These are phyloP conservation scores for Lolium rigidum DNA, from an alignment of 176 grass and related monocot genomes.

Conservation along the genomic window DNA sequence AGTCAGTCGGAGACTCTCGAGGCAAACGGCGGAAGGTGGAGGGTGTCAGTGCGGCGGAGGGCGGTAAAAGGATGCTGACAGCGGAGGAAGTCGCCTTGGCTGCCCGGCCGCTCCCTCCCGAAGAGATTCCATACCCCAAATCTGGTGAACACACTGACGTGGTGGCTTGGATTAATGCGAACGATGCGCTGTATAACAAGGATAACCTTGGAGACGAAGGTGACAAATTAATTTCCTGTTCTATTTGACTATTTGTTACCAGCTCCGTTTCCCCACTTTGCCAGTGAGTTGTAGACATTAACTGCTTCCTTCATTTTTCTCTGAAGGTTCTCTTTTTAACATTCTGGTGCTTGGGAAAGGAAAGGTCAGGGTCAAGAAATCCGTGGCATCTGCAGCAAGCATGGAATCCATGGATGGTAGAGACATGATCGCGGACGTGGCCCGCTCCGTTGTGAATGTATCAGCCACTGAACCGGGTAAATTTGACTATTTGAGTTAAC, in stretches of 20 bases:
- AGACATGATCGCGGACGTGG: background rate
- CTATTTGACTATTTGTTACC: background rate
- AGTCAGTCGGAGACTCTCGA: background rate
- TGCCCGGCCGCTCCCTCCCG: background rate
- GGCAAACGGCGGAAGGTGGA: background rate
- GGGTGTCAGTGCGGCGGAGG: background rate
- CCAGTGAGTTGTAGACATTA: background rate
- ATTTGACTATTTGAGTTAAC: background rate
- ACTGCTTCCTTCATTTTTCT: background rate
- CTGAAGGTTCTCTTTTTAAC: background rate
- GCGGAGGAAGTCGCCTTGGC: conserved; percentile 7
- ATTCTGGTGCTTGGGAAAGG: background rate
- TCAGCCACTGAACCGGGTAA: background rate
- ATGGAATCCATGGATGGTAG: background rate
- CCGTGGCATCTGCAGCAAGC: background rate
- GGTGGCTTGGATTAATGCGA: background rate
- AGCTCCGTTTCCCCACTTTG: background rate
- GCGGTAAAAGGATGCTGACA: background rate
- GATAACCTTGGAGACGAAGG: background rate
- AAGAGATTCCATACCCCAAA: background rate
- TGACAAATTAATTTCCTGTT: background rate
- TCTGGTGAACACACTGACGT: background rate
- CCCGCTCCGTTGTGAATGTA: background rate
- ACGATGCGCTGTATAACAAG: background rate
- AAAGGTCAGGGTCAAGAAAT: background rate